Evolutionary conservation across 495 filamentous ascomycete genomes (phyloP).

Genomic region (Parmelia sp.): DNA sequence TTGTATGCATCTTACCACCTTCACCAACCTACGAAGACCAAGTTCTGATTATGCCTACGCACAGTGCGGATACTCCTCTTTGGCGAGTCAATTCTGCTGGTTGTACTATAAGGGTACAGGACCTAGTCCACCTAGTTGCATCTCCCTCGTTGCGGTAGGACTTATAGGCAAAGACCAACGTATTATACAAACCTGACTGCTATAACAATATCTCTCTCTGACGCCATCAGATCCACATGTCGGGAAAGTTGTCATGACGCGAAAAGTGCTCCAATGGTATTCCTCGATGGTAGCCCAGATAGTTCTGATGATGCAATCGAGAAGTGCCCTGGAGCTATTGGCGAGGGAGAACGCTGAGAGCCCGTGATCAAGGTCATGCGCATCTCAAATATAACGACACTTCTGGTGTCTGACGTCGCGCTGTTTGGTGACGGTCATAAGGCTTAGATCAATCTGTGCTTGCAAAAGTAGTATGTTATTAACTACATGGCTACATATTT

Average conservation of each 20-base stretch:
- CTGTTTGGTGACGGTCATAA: slow-evolving; percentile 8
- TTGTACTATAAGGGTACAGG: no score
- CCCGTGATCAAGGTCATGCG: slow-evolving; percentile 8
- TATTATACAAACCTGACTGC: background rate
- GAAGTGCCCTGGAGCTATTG: background rate
- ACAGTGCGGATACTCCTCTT: no score
- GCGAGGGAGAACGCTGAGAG: slow-evolving; percentile 2
- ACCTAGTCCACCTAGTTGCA: no score
- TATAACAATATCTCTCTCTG: background rate
- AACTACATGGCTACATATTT: no score
- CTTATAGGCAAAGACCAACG: no score
- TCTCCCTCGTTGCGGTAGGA: no score
- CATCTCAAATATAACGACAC: slow-evolving; percentile 11
- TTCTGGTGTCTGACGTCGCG: slow-evolving; percentile 6
- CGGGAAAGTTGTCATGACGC: background rate
- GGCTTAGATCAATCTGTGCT: slow-evolving; percentile 6
- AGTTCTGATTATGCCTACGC: no score
- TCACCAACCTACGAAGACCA: no score
- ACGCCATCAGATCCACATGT: background rate
- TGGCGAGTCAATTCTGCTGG: no score
- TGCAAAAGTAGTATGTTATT: no score
- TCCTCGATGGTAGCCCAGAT: background rate
- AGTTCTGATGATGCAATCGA: slow-evolving; percentile 1
- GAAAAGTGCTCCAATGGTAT: background rate
- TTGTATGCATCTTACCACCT: no score